Base-by-base conservation (phyloP, 2,329 filamentous ascomycete species). In the Scedosporium boydii region DNA sequence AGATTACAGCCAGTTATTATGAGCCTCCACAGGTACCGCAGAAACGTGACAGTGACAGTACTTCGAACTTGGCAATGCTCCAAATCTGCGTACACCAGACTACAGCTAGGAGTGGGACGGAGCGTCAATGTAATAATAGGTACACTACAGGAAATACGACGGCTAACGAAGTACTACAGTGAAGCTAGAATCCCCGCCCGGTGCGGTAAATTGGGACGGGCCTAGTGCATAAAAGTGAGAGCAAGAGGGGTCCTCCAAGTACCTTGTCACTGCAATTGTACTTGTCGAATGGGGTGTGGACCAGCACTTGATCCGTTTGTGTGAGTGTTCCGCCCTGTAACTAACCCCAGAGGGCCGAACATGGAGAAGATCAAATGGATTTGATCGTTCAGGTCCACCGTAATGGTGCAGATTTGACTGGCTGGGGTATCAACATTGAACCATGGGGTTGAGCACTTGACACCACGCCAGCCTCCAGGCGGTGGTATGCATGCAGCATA, bases 191-290 rank as follows among this genome's bases (percentile, higher is more conserved):
- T 27, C 68, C 68, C 70, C 69, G 69, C 68, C 68, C 67, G 66
- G 68, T 71, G 70, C 71, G 71, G 72, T 68, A 74, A 73, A 72
- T 71, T 68, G 72, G 23, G 70, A 66, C 63, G 59, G 63, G 64
- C 63, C 26, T 41, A 61, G 58, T 66, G 65, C 64, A 66, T 62
- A 58, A 60, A 51, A 65, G 60, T 60, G 62, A 21, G 44, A 53
- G 48, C 44, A 58, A 23, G 48, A 41, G 51, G 62, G 59, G 60
- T 23, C 14, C 26, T 55, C n/a, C 16, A 57, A 64, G 59, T 34
- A 62, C 42, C 61, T 46, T 60, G 63, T 63, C 58, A 63, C 63
- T 59, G 64, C 57, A 62, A 63, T 63, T 65, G 6, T 10, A 23
- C n/a, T 7, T 6, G 6, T 12, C 16, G 10, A 48, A 61, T 48